Conservation (phyloP, 345 rosid genomes). For the Bretschneidera sinensis region DNA sequence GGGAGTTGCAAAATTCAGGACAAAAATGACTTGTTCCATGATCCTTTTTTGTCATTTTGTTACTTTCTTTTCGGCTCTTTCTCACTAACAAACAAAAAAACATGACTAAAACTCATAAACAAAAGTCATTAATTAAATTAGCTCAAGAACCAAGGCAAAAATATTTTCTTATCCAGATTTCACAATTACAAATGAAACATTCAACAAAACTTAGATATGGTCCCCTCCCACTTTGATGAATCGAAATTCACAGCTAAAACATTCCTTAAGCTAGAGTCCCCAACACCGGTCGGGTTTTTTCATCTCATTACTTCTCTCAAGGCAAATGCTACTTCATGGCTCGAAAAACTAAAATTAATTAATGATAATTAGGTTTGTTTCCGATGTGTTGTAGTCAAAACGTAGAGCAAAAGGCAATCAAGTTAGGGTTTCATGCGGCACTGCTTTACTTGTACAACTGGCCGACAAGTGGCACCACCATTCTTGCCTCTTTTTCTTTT, state of each 20-base stretch:
- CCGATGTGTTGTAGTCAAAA: slow-evolving; percentile 36
- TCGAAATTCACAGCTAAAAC: slow-evolving; percentile 18
- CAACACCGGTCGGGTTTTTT: slow-evolving; percentile 21
- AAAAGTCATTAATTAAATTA: background rate
- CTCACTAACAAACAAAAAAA: too few species aligned
- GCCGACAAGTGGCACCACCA: slow-evolving; percentile 59
- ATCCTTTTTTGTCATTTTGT: too few species aligned
- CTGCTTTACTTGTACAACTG: slow-evolving; percentile 38
- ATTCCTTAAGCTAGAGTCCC: slow-evolving; percentile 31
- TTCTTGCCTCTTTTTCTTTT: slow-evolving; percentile 4
- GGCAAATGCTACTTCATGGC: slow-evolving; percentile 22
- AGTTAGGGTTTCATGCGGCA: slow-evolving; percentile 28
- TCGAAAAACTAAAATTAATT: background rate
- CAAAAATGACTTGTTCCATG: too few species aligned
- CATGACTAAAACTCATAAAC: too few species aligned
- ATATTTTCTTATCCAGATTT: too few species aligned
- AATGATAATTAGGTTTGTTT: slow-evolving; percentile 4
- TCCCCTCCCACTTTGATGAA: slow-evolving; percentile 32
- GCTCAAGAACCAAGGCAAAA: slow-evolving; percentile 9
- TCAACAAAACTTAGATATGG: slow-evolving; percentile 29
- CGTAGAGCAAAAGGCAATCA: slow-evolving; percentile 28
- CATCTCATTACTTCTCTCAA: slow-evolving; percentile 27
- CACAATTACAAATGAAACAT: slow-evolving; percentile 16
- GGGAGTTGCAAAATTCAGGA: too few species aligned
- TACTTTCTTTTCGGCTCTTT: too few species aligned